Conservation (phyloP, 306 rosid species). For the Betula pendula region DNA sequence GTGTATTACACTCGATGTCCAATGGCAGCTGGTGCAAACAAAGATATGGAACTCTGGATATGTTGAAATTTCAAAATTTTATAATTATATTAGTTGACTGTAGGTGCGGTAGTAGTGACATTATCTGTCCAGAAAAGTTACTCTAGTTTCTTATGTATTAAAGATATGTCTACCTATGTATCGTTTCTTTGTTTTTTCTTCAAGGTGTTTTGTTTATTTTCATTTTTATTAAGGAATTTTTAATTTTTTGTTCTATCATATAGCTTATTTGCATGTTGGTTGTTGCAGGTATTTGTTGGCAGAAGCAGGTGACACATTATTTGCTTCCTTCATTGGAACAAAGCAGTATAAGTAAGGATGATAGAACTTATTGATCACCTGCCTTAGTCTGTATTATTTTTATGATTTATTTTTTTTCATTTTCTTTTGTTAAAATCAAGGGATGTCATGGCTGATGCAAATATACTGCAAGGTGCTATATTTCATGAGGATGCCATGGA, state of each 20-base stretch:
- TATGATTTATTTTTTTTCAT: constrained; percentile 13
- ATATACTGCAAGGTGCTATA: constrained; percentile 97
- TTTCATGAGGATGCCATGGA: constrained; percentile 84
- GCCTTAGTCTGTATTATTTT: constrained; percentile 23
- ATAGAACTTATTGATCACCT: constrained; percentile 19
- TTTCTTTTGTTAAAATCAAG: constrained; percentile 43
- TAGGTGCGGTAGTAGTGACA: background rate
- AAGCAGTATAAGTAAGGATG: constrained; percentile 88
- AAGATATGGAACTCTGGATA: background rate
- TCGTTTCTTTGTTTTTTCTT: background rate
- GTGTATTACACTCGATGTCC: background rate
- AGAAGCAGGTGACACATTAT: constrained; percentile 93
- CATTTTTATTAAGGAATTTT: constrained; percentile 12
- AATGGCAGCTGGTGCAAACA: background rate
- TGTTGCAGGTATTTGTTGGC: constrained; percentile 83
- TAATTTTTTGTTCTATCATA: constrained; percentile 5
- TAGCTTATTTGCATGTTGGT: constrained; percentile 29
- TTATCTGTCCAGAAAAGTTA: background rate
- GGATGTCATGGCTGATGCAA: constrained; percentile 92
- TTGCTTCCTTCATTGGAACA: constrained; percentile 96
- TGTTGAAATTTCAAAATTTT: background rate
- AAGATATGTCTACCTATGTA: background rate
- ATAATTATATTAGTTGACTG: background rate
- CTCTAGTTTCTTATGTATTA: background rate
- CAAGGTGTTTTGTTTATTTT: constrained; percentile 6